Evolutionary conservation across 202 grass and related monocot genomes (phyloP).

Genomic region (Elaeis oleifera): DNA sequence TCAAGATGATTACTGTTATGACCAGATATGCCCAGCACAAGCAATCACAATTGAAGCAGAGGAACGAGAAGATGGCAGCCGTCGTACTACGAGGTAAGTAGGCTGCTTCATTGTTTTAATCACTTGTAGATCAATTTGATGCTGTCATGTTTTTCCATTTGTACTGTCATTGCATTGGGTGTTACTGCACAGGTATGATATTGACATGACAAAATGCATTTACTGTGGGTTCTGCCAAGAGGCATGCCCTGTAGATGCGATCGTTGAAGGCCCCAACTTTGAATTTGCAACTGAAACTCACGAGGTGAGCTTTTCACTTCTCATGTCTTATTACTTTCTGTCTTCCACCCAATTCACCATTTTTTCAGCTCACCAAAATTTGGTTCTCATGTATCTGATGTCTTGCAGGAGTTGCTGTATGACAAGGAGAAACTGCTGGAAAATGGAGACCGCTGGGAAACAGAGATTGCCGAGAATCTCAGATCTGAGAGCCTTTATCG

Average conservation of each 20-base stretch:
- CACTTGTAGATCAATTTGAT: too few relatives aligned
- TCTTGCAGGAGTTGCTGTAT: slow-evolving; percentile 72
- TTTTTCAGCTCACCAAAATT: not conserved
- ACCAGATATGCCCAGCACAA: slow-evolving; percentile 92
- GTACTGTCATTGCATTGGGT: too few relatives aligned
- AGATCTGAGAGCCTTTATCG: slow-evolving; percentile 86
- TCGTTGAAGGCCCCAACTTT: slow-evolving; percentile 96
- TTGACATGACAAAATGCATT: slow-evolving; percentile 99
- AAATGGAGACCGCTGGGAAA: slow-evolving; percentile 97
- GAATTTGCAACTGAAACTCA: slow-evolving; percentile 99
- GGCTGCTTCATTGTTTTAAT: not conserved
- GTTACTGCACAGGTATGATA: slow-evolving; percentile 63
- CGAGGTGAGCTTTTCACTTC: slow-evolving; percentile 38
- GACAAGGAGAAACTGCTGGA: slow-evolving; percentile 99
- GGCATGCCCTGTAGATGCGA: slow-evolving; percentile 96
- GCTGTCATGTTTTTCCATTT: too few relatives aligned
- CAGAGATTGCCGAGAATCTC: slow-evolving; percentile 89
- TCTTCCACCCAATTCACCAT: not conserved
- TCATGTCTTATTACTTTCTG: too few relatives aligned
- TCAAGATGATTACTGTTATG: not conserved
- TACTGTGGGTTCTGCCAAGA: slow-evolving; percentile 99
- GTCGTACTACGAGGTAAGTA: slow-evolving; percentile 81
- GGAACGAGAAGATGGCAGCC: slow-evolving; percentile 97
- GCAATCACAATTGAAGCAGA: slow-evolving; percentile 99
- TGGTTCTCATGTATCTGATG: not conserved